Conservation (phyloP, 495 filamentous ascomycete species). For the Xylaria sp. region DNA sequence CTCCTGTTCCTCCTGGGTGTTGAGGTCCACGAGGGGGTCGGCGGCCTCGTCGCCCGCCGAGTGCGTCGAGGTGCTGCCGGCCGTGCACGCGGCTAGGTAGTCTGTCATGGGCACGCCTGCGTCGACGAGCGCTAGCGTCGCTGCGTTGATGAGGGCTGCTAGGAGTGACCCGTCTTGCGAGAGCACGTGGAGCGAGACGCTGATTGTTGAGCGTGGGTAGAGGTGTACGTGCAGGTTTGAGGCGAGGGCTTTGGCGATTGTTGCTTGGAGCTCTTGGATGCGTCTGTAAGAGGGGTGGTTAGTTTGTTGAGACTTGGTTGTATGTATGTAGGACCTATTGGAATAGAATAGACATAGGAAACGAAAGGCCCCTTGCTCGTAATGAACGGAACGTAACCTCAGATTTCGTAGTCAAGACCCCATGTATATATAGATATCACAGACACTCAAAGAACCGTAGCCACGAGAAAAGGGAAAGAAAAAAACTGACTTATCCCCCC, state of each 20-base stretch:
- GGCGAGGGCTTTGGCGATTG: constrained; percentile 75
- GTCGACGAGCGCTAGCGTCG: constrained; percentile 90
- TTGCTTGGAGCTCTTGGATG: constrained; percentile 78
- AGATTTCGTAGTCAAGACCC: too few relatives aligned
- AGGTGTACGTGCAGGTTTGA: constrained; percentile 80
- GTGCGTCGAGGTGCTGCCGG: constrained; percentile 75
- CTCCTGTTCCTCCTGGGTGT: constrained; percentile 85
- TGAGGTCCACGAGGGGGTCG: constrained; percentile 89
- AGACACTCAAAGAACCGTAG: too few relatives aligned
- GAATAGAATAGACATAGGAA: too few relatives aligned
- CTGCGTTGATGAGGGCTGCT: constrained; percentile 87
- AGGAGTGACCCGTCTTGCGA: constrained; percentile 90
- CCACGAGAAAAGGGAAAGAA: neutral
- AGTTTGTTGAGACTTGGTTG: neutral
- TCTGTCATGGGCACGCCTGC: constrained; percentile 94
- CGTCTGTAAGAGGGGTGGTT: constrained; percentile 59
- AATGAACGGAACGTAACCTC: too few relatives aligned
- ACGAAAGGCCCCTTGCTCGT: too few relatives aligned
- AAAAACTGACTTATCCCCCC: constrained; percentile 77
- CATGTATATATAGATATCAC: too few relatives aligned
- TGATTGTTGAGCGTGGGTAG: constrained; percentile 87
- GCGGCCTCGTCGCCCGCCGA: constrained; percentile 69
- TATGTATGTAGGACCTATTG: too few relatives aligned
- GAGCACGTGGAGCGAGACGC: constrained; percentile 84
- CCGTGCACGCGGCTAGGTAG: constrained; percentile 86